These are phyloP conservation scores for Rhodomyrtus psidioides DNA, from an alignment of 441 rosid genomes.

Conservation along the genomic window DNA sequence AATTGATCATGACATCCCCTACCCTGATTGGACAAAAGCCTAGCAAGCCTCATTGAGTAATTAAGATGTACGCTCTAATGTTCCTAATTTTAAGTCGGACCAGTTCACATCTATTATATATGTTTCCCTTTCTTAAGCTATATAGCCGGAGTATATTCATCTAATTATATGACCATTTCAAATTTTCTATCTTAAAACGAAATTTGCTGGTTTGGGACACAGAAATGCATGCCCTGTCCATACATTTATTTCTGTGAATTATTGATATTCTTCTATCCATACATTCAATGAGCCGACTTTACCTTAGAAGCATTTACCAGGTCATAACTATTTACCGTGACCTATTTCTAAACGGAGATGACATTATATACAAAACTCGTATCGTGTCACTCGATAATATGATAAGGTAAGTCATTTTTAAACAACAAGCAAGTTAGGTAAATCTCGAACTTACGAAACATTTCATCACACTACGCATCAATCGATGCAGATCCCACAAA, in stretches of 20 bases:
- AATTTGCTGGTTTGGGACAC: not conserved
- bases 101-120: not conserved
- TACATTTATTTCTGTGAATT: not conserved
- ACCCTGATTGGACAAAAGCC: no score
- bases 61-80: not conserved
- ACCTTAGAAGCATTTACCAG: not conserved
- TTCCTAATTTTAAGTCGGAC: not conserved
- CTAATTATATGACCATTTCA: not conserved
- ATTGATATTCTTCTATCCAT: not conserved
- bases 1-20: no score
- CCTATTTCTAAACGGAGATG: not conserved
- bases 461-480: not conserved
- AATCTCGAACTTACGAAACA: not conserved
- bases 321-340: not conserved
- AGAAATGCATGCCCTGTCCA: not conserved
- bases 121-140: not conserved
- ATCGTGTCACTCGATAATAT: not conserved
- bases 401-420: not conserved
- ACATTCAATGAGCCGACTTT: not conserved
- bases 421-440: not conserved
- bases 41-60: not conserved
- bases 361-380: not conserved
- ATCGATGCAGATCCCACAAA: not conserved
- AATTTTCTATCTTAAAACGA: not conserved
- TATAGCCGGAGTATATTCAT: not conserved